Base-by-base conservation (phyloP, 2,329 filamentous ascomycete species). In the Setomelanomma holmii region DNA sequence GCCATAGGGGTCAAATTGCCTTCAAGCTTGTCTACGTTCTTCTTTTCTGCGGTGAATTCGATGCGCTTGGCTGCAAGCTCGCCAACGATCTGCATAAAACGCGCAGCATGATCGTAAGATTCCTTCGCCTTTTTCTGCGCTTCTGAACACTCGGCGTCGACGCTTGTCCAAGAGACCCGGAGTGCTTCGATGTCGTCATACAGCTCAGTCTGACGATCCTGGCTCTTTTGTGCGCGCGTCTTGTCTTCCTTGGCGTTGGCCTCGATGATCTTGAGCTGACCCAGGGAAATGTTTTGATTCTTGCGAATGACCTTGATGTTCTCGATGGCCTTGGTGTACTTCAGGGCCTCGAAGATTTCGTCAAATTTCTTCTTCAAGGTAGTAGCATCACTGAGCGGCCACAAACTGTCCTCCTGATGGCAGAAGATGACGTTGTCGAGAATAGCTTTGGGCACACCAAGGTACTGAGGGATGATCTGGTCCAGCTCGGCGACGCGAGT, bases 381-480 rank as follows among this genome's bases (percentile, higher is more conserved):
- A 0, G 85, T 80, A 0, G 95, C 91, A 67, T 96, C 91, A 69
- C 91, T 96, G 82, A 99, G 87, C 0, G 95, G 95, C 95, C 95
- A 99, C 22, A 98, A 77, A 21, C 93, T 97, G 63, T 99, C 95
- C 72, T 99, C 95, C 71, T 99, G 95, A 70, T 99, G 95, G 73
- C 95, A 99, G 77, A 99, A 99, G 63, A 99, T 97, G 72, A 99
- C 95, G 52, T 89, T 89, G 61, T 98, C 93, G 21, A 99, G 83
- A 49, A 99, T 88, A 11, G 95, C 93, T 49, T 88, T 87, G 1
- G 92, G 95, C 3, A 97, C 95, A 33, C 95, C 95, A 0, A 99
- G 83, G 60, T 91, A 89, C 62, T 90, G 85, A 0, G 93, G 92
- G 72, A 99, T 88, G 61, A 93, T 84, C 60, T 87, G 83, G 72